A percentile compares a stretch with the other conserved stretches of the same genome.
Evolutionary conservation across 192 early-diverging fungal genomes (phyloP).

Genomic region (Hyaloraphidium curvatum): DNA sequence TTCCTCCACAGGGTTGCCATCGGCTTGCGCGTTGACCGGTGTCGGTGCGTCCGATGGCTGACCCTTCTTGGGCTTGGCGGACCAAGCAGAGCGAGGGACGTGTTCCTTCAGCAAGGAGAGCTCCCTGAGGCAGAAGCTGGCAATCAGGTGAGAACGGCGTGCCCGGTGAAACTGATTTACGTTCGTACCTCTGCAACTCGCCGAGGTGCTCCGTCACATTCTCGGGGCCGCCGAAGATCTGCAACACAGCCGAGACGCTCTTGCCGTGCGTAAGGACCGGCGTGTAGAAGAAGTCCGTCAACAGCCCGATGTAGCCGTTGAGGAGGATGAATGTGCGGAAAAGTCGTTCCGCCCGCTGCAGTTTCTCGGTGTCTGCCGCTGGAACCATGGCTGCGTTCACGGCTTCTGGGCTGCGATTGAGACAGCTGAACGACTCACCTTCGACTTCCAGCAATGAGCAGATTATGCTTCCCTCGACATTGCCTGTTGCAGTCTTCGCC

Average conservation of each 20-base stretch:
- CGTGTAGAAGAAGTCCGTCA: constrained; percentile 50
- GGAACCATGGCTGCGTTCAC: neutral
- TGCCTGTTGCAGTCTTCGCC: constrained; percentile 16
- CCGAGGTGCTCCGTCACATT: constrained; percentile 30
- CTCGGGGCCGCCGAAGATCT: constrained; percentile 32
- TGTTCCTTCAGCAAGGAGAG: constrained; percentile 29
- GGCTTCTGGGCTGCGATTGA: neutral
- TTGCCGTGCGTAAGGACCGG: constrained; percentile 41
- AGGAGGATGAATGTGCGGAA: constrained; percentile 25
- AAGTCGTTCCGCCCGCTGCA: constrained; percentile 29
- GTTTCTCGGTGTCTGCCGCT: constrained; percentile 18
- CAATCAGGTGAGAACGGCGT: neutral
- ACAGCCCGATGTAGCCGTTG: constrained; percentile 34
- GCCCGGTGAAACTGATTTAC: neutral
- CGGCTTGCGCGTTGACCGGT: neutral
- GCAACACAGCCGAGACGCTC: constrained; percentile 33
- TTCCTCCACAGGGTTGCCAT: too few species aligned
- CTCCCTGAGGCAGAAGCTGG: constrained; percentile 40
- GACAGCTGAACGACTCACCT: neutral
- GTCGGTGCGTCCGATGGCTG: neutral
- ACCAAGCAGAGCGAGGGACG: constrained; percentile 19
- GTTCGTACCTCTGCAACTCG: constrained; percentile 34
- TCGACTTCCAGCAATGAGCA: too few species aligned
- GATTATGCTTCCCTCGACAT: neutral
- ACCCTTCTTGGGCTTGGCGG: neutral